phyloP scores from a whole-genome alignment of 1,284 basidiomycete genomes.

The Microbotryum saponariae region DNA sequence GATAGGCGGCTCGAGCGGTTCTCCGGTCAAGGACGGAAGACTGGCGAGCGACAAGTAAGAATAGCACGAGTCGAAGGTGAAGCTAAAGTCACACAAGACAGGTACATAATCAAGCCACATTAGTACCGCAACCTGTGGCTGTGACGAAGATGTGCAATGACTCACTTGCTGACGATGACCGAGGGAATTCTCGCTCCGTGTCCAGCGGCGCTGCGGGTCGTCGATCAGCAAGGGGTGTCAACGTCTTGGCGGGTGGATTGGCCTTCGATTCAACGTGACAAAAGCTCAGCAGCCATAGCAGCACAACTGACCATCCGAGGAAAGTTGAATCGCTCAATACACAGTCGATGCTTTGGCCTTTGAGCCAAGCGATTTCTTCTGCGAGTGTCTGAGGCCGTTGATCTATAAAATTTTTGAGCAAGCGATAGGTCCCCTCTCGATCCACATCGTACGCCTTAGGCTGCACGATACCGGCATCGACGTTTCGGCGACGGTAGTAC shows the following conservation, averaged over 20 bases:
- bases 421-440: conserved; percentile 57
- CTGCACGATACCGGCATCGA: conserved; percentile 37
- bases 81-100: conserved; percentile 46
- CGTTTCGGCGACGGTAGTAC: conserved; percentile 30
- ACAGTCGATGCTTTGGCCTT: conserved; percentile 49
- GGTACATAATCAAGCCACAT: not conserved
- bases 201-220: conserved; percentile 54
- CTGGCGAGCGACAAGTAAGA: conserved; percentile 57
- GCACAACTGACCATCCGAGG: conserved; percentile 56
- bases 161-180: conserved; percentile 52
- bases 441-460: conserved; percentile 50
- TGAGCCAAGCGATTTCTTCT: conserved; percentile 56
- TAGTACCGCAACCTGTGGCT: too few species aligned
- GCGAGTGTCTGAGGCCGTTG: conserved; percentile 52
- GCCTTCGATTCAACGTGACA: not conserved
- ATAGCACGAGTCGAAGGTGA: conserved; percentile 72
- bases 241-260: not conserved
- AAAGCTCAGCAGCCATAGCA: not conserved
- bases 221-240: too few species aligned
- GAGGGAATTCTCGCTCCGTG: conserved; percentile 57
- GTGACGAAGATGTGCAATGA: too few species aligned
- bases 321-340: conserved; percentile 70
- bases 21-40: conserved; percentile 31
- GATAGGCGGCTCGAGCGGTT: conserved; percentile 51
- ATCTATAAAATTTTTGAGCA: conserved; percentile 53